phyloP scores from a whole-genome alignment of 2,329 filamentous ascomycete species.

The Colletotrichum musicola region DNA sequence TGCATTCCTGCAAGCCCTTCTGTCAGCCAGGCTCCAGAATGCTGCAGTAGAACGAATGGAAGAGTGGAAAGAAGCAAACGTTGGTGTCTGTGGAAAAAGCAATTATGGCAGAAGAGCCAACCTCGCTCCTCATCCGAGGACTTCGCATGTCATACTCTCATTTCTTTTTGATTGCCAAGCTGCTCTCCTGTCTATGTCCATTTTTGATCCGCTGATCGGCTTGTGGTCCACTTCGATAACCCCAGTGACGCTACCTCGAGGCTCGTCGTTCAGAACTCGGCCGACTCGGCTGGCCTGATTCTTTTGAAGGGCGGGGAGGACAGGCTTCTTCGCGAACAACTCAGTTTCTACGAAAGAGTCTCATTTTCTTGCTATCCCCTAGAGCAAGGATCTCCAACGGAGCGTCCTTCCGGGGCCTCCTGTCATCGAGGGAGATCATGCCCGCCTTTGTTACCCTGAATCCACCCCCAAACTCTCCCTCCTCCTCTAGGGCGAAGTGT shows the following conservation, averaged over 20 bases:
- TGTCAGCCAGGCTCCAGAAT: neutral
- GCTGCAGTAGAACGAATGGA: constrained; percentile 11
- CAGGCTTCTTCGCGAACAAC: constrained; percentile 14
- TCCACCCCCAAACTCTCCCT: neutral
- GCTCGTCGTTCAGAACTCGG: neutral
- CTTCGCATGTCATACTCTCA: neutral
- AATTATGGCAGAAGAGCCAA: neutral
- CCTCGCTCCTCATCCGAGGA: neutral
- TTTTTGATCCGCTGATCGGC: constrained; percentile 25
- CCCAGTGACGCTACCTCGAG: no score
- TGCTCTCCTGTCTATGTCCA: neutral
- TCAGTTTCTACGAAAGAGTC: neutral
- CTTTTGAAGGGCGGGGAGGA: neutral
- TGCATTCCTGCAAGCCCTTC: constrained; percentile 14
- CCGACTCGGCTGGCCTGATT: neutral
- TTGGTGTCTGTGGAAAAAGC: neutral
- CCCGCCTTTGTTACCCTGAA: constrained; percentile 4
- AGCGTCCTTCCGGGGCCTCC: neutral
- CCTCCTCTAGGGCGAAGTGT: constrained; percentile 7
- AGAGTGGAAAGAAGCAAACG: constrained; percentile 7
- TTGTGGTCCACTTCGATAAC: neutral
- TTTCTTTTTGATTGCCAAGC: constrained; percentile 12
- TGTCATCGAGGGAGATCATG: constrained; percentile 11
- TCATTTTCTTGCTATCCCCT: neutral
- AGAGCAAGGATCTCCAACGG: constrained; percentile 4